A percentile compares a stretch with the other conserved stretches of the same genome.
phyloP scores from a whole-genome alignment of 306 rosid genomes.

The Medicago ruthenica region DNA sequence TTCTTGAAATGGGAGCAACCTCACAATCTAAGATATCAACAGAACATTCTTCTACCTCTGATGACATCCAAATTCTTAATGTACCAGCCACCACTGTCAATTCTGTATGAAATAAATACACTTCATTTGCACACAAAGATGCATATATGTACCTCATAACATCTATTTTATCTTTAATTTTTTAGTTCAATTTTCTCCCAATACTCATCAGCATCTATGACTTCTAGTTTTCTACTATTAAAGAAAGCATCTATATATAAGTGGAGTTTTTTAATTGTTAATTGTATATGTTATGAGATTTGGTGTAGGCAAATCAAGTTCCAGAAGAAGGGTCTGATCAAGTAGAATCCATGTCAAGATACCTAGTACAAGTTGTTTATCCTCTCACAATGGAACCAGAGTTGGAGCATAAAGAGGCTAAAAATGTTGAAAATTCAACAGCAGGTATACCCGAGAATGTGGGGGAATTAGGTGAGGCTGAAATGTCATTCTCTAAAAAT shows the following conservation, averaged over 20 bases:
- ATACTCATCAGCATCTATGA: no score
- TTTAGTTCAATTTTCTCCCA: no score
- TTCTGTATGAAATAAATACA: neutral
- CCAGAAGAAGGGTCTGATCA: neutral
- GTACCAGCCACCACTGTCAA: neutral
- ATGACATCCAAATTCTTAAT: neutral
- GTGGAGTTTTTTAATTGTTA: neutral
- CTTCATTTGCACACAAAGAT: no score
- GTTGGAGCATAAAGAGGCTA: neutral
- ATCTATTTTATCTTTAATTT: neutral
- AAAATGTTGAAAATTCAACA: neutral
- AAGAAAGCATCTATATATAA: neutral
- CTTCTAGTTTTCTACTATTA: neutral
- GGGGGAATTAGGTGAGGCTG: neutral
- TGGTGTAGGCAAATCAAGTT: neutral
- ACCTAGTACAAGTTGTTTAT: neutral
- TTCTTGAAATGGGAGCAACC: neutral
- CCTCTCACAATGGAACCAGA: constrained; percentile 9
- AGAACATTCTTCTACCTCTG: neutral
- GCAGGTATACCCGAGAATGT: neutral
- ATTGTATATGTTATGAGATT: neutral
- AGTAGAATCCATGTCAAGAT: constrained; percentile 17
- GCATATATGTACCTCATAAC: neutral
- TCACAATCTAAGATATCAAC: neutral
- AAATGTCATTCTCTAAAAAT: neutral